Percentiles rank a stretch among this genome's conserved stretches.
phyloP scores from a whole-genome alignment of 371 early-diverging fungal species.

The Paramicrosporidium saccamoebae region DNA sequence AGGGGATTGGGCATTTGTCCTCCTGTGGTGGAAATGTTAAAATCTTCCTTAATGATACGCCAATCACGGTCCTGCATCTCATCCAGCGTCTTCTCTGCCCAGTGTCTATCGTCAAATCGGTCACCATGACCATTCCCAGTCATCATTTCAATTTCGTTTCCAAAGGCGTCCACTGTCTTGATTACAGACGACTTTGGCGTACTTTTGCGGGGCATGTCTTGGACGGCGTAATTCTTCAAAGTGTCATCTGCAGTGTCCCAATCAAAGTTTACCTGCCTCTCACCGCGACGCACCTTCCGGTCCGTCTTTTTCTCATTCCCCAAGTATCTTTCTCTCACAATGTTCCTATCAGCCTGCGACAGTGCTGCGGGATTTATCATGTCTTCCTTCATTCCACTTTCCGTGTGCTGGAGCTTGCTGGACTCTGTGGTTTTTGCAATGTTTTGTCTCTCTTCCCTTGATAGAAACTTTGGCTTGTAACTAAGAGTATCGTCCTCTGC shows the following conservation, averaged over 20 bases:
- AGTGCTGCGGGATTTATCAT: too few relatives aligned
- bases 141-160: background rate
- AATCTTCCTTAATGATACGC: conserved; percentile 94
- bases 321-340: conserved; percentile 39
- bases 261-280: conserved; percentile 79
- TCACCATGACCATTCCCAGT: conserved; percentile 1
- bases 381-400: conserved; percentile 5
- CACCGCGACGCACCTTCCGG: conserved; percentile 41
- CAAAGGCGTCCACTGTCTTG: background rate
- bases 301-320: conserved; percentile 37
- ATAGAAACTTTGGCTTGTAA: conserved; percentile 1
- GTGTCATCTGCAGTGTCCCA: conserved; percentile 88
- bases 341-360: background rate
- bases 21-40: conserved; percentile 74
- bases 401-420: conserved; percentile 1
- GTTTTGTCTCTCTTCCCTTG: too few relatives aligned
- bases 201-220: conserved; percentile 43
- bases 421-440: background rate
- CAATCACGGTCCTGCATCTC: conserved; percentile 89
- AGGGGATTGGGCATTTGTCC: conserved; percentile 69
- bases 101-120: conserved; percentile 58
- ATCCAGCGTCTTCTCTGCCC: conserved; percentile 58
- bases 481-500: conserved; percentile 5
- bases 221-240: conserved; percentile 52
- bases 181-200: conserved; percentile 5